Evolutionary conservation across 192 early-diverging fungal genomes (phyloP).

Genomic region (Geranomyces michiganensis): DNA sequence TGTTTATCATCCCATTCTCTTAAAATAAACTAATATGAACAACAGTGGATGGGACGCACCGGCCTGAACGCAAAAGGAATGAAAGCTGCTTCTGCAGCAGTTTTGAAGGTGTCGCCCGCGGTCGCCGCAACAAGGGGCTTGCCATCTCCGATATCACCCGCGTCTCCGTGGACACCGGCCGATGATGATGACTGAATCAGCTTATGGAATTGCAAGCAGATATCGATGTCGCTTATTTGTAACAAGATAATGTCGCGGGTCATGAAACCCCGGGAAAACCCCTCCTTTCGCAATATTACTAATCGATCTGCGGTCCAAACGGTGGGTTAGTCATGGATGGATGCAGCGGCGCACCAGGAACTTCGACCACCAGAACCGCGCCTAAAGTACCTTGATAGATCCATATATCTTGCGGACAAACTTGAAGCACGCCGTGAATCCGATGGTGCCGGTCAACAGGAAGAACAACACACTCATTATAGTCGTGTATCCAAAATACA

Average conservation of each 20-base stretch:
- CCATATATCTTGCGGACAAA: conserved; percentile 76
- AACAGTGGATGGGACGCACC: neutral
- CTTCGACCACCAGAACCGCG: too few species aligned
- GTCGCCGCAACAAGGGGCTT: neutral
- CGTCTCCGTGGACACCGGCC: neutral
- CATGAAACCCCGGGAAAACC: too few species aligned
- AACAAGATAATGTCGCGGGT: neutral
- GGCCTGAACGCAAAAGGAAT: conserved; percentile 1
- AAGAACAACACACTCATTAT: conserved; percentile 70
- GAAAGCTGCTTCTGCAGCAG: neutral
- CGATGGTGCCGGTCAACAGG: conserved; percentile 70
- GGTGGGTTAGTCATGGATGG: too few species aligned
- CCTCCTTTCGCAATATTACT: too few species aligned
- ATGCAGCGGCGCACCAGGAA: too few species aligned
- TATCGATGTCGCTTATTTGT: neutral
- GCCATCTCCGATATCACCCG: neutral
- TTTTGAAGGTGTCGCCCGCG: neutral
- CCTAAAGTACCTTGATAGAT: conserved; percentile 74
- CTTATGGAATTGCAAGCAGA: too few species aligned
- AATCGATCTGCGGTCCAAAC: too few species aligned
- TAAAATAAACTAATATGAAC: neutral
- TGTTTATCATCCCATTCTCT: too few species aligned
- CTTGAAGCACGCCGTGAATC: conserved; percentile 61
- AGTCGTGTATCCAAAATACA: conserved; percentile 72
- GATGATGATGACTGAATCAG: neutral